These are phyloP conservation scores for Fibroporia radiculosa DNA, from an alignment of 768 basidiomycete genomes.

Conservation along the genomic window DNA sequence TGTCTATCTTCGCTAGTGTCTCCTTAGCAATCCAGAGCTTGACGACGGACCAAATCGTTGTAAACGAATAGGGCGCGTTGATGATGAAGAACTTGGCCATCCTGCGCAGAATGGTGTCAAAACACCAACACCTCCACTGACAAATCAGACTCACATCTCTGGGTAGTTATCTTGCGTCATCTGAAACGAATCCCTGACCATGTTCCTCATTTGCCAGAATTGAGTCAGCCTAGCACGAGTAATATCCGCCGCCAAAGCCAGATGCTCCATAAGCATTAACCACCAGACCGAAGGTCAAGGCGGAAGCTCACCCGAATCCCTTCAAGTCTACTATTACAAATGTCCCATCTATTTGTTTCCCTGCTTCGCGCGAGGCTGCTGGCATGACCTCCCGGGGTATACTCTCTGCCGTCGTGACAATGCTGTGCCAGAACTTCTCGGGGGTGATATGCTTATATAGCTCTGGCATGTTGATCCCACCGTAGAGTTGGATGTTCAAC, in stretches of 20 bases:
- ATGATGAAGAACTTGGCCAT: slow-evolving; percentile 67
- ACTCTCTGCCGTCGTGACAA: slow-evolving; percentile 59
- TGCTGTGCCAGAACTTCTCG: slow-evolving; percentile 38
- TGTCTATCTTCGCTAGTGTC: slow-evolving; percentile 58
- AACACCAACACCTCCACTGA: too few species aligned
- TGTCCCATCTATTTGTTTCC: slow-evolving; percentile 38
- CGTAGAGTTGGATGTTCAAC: slow-evolving; percentile 58
- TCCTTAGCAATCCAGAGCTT: slow-evolving; percentile 70
- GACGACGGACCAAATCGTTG: slow-evolving; percentile 61
- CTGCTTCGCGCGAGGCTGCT: slow-evolving; percentile 48
- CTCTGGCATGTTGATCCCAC: slow-evolving; percentile 40
- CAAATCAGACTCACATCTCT: slow-evolving; percentile 61
- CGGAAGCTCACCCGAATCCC: slow-evolving; percentile 46
- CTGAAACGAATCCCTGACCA: slow-evolving; percentile 58
- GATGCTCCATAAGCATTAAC: neutral
- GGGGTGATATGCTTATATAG: slow-evolving; percentile 23
- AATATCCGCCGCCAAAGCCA: too few species aligned
- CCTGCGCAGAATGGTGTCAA: slow-evolving; percentile 27
- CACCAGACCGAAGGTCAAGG: neutral
- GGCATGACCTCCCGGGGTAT: slow-evolving; percentile 61
- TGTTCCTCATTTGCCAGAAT: slow-evolving; percentile 70
- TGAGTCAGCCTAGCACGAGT: slow-evolving; percentile 56
- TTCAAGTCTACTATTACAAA: slow-evolving; percentile 66
- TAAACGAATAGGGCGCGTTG: slow-evolving; percentile 67
- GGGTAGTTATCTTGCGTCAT: slow-evolving; percentile 75